phyloP scores from a whole-genome alignment of 2,329 filamentous ascomycete genomes.

The Aspergillus fischeri region DNA sequence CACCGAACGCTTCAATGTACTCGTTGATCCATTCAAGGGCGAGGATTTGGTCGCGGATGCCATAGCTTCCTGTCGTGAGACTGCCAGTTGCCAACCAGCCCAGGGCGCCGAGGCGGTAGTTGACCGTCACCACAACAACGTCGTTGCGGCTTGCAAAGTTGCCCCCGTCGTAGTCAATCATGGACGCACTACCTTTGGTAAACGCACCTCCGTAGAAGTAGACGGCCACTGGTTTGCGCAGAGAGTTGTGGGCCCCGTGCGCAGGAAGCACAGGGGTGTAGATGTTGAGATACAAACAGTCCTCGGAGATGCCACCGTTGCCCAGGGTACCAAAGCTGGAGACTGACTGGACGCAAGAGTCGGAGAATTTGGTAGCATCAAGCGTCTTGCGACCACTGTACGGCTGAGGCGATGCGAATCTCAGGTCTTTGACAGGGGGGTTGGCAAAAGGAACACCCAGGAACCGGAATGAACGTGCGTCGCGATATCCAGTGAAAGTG shows the following conservation, averaged over 20 bases:
- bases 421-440: conserved; percentile 41
- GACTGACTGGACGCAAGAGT: conserved; percentile 19
- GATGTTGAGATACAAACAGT: conserved; percentile 35
- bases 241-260: conserved; percentile 2
- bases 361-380: conserved; percentile 24
- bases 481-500: conserved; percentile 23
- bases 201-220: conserved; percentile 34
- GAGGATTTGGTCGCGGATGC: conserved; percentile 30
- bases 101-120: conserved; percentile 31
- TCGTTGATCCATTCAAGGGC: conserved; percentile 26
- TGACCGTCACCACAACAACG: conserved; percentile 32
- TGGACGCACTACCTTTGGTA: conserved; percentile 22
- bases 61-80: conserved; percentile 31
- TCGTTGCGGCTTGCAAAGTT: conserved; percentile 35
- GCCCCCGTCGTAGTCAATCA: conserved; percentile 31
- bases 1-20: conserved; percentile 24
- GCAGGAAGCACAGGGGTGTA: conserved; percentile 29
- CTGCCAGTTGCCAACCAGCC: conserved; percentile 33
- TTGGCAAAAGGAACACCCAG: conserved; percentile 47
- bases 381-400: conserved; percentile 23
- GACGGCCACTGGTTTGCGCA: conserved; percentile 22
- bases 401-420: conserved; percentile 38
- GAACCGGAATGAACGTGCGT: conserved; percentile 35
- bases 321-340: conserved; percentile 11
- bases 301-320: conserved; percentile 24